phyloP scores from a whole-genome alignment of 805 yeast genomes.

The Pichia paraexigua region DNA sequence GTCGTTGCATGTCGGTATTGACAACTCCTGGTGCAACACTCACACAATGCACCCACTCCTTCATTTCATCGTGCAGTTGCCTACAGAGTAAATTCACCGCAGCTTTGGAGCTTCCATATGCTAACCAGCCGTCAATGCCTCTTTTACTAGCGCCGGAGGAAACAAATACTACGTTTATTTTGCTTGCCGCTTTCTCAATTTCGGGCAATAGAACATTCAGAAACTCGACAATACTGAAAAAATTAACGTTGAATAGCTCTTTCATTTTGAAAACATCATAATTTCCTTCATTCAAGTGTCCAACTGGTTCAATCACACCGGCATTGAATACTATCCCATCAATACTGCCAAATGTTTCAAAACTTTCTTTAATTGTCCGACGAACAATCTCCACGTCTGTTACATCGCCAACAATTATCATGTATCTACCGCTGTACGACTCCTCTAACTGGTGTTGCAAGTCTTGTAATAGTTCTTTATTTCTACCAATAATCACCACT shows the following conservation, averaged over 20 bases:
- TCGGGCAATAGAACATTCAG: constrained; percentile 43
- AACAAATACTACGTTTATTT: constrained; percentile 49
- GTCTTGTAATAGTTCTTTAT: constrained; percentile 35
- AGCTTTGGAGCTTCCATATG: constrained; percentile 88
- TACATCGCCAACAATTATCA: constrained; percentile 53
- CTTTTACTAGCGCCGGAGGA: constrained; percentile 81
- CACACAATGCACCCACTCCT: constrained; percentile 43
- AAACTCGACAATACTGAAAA: constrained; percentile 64
- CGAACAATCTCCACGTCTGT: constrained; percentile 32
- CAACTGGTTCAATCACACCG: constrained; percentile 77
- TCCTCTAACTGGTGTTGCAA: constrained; percentile 30
- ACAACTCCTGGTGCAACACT: constrained; percentile 95
- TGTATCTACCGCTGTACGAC: constrained; percentile 44
- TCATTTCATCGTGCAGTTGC: constrained; percentile 63
- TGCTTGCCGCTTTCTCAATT: constrained; percentile 36
- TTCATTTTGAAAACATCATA: constrained; percentile 55
- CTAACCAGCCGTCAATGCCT: constrained; percentile 73
- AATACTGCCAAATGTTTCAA: constrained; percentile 45
- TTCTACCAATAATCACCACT: constrained; percentile 69
- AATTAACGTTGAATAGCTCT: constrained; percentile 61
- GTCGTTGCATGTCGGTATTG: constrained; percentile 80
- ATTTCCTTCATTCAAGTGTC: constrained; percentile 34
- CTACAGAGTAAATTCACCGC: constrained; percentile 73
- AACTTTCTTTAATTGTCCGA: constrained; percentile 37
- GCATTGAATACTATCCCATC: constrained; percentile 72